Evolutionary conservation across 2,329 filamentous ascomycete genomes (phyloP).

Genomic region (Aspergillus costaricaensis): DNA sequence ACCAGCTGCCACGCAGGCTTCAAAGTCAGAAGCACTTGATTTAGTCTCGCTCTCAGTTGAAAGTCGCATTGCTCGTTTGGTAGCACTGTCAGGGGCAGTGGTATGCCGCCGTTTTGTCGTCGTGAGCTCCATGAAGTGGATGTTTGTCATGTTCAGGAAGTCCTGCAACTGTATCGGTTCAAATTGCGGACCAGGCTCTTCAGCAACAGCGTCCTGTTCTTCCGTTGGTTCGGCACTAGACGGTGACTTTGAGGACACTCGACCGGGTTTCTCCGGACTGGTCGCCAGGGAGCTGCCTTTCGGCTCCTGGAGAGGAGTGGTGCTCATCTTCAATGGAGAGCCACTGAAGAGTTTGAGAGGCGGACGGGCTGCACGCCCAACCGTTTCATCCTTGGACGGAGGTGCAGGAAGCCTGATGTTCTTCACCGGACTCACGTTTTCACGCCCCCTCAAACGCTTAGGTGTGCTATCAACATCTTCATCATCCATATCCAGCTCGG

Average conservation of each 20-base stretch:
- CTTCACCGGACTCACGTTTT: slow-evolving; percentile 72
- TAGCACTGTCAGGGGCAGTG: slow-evolving; percentile 59
- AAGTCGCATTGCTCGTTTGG: slow-evolving; percentile 31
- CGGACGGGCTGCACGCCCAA: slow-evolving; percentile 58
- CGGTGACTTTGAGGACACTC: slow-evolving; percentile 30
- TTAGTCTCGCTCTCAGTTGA: slow-evolving; percentile 26
- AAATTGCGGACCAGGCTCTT: slow-evolving; percentile 50
- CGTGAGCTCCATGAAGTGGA: slow-evolving; percentile 98
- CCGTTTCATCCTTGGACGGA: slow-evolving; percentile 66
- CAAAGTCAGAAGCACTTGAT: slow-evolving; percentile 52
- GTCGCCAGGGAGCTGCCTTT: slow-evolving; percentile 43
- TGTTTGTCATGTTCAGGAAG: slow-evolving; percentile 92
- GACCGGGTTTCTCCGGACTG: slow-evolving; percentile 36
- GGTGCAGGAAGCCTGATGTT: slow-evolving; percentile 70
- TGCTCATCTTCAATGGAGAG: slow-evolving; percentile 41
- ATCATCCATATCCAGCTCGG: slow-evolving; percentile 66
- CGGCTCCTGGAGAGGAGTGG: slow-evolving; percentile 53
- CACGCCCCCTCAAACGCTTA: slow-evolving; percentile 70
- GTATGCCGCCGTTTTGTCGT: slow-evolving; percentile 92
- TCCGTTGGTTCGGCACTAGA: slow-evolving; percentile 47
- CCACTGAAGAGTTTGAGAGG: slow-evolving; percentile 45
- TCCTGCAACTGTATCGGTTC: slow-evolving; percentile 82
- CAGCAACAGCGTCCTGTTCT: slow-evolving; percentile 47
- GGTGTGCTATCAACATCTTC: slow-evolving; percentile 58
- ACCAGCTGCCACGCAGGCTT: slow-evolving; percentile 81